Base-by-base conservation (phyloP, 495 filamentous ascomycete species). In the Penicillium paradoxum region DNA sequence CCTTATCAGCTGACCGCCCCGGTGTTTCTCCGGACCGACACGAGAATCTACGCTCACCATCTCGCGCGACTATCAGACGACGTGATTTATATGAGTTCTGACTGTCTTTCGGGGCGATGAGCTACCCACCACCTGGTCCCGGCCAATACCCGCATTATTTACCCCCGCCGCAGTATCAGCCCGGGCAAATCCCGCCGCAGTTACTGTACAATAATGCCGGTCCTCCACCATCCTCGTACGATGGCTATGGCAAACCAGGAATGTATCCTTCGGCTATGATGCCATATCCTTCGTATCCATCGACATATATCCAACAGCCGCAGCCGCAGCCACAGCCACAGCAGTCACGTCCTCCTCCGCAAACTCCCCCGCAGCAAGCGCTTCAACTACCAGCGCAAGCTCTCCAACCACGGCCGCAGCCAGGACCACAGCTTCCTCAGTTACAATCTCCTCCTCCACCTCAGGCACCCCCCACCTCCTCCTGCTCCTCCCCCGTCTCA, bases 61-160 rank as follows among this genome's bases (percentile, higher is more conserved):
- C 48, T 42, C 32, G 47, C 54, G 46, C 46, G 41, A 52, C 32
- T 55, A n/a, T 48, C 37, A 51, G 48, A 56, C 56, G 40, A 54
- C 42, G 3, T 59, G 42, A 38, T 56, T 53, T 56, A 45, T 50
- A 54, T 57, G 48, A 61, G 58, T 55, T 57, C 53, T 57, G 58
- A 38, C 24, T 29, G 19, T 45, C 65, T 64, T 53, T 63, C 59
- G 68, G 65, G 72, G 73, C 69, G 63, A 77, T 77, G 74, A 77
- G 69, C 71, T 77, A 67, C 57, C 71, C 72, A 72, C 72, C 73
- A 44, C 70, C 73, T 45, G 66, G 73, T 55, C 65, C 72, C 62
- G 70, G 70, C 54, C 73, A 72, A 61, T 75, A 70, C 59, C 63
- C 63, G 33, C 62, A 62, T 44, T 66, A 66, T 49, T 46, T 66